A percentile compares a stretch with the other conserved stretches of the same genome.
Conservation (phyloP, 1,284 basidiomycete species). For the Apiotrichum brassicae region DNA sequence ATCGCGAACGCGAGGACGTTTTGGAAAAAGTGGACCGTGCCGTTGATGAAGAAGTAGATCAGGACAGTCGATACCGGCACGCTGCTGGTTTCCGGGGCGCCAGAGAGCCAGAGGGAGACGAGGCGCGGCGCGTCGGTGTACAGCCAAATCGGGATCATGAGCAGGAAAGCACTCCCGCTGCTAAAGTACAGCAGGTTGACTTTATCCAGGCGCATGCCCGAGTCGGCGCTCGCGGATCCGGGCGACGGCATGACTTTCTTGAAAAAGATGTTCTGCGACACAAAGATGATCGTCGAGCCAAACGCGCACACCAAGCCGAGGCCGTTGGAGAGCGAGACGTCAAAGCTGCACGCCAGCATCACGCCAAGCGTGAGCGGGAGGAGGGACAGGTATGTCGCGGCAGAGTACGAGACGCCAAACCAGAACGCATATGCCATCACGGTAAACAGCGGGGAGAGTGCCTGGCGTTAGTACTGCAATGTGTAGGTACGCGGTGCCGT, state of each 20-base stretch:
- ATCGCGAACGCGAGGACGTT: slow-evolving; percentile 97
- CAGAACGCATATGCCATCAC: slow-evolving; percentile 88
- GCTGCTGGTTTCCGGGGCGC: slow-evolving; percentile 1
- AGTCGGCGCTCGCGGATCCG: slow-evolving; percentile 21
- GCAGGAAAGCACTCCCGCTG: slow-evolving; percentile 82
- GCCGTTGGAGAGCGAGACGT: slow-evolving; percentile 75
- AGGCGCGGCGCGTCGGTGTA: slow-evolving; percentile 73
- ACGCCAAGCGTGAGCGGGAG: slow-evolving; percentile 90
- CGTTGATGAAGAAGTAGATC: slow-evolving; percentile 83
- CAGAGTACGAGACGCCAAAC: slow-evolving; percentile 87
- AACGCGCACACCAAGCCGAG: slow-evolving; percentile 83
- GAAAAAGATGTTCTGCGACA: slow-evolving; percentile 97
- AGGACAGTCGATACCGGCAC: slow-evolving; percentile 31
- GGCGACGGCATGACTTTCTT: slow-evolving; percentile 90
- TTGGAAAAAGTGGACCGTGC: slow-evolving; percentile 91
- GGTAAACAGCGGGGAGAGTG: slow-evolving; percentile 92
- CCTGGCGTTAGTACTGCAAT: slow-evolving; percentile 57
- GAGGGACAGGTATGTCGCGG: slow-evolving; percentile 88
- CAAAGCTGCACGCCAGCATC: slow-evolving; percentile 94
- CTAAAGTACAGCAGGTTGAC: slow-evolving; percentile 94
- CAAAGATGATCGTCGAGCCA: slow-evolving; percentile 90
- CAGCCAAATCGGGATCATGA: slow-evolving; percentile 92
- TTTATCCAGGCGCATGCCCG: slow-evolving; percentile 73
- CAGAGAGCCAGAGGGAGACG: slow-evolving; percentile 46
- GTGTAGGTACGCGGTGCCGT: too few species aligned